Evolutionary conservation across 2,329 filamentous ascomycete genomes (phyloP), one percentile per base, ranked within the genome.

Genomic region (Hortaea werneckii): DNA sequence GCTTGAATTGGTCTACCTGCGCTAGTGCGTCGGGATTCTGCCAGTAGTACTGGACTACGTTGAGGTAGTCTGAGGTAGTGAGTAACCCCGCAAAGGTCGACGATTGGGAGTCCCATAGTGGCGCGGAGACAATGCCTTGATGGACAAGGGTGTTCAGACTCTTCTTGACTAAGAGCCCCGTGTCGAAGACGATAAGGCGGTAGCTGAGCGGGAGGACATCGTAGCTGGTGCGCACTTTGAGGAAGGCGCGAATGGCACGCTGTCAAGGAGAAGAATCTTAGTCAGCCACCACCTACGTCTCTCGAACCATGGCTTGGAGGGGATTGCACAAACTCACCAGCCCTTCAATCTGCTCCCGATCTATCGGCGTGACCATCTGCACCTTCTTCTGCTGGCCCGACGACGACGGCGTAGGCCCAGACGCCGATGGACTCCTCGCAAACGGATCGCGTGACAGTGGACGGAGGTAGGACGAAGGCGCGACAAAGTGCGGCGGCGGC

Each of bases 41-140:
- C 75, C 88, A 95, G 73, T 98, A 96, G 69, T 98, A 98, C 65
- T 96, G 90, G 37, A 98, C 94, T 47, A 98, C 84, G 62, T 98
- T 98, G 70, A 98, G 94, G 66, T 92, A 98, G 69, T 98, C 92
- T 50, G 88, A 94, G 52, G 88, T 92, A 28, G 92, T 98, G 54
- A 98, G 76, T 41, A 98, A 78, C 35, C 92, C 92, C 37, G 90
- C 92, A 67, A 96, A 98, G 32, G 85, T 87, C 27, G 89, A 94
- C 4, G 83, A 86, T 54, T 85, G 83, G 27, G 90, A 95, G 67
- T 98, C 89, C 92, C 92, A 98, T 54, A 98, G 73, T 43, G 92
- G 92, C 43, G 92, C 92, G 29, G 92, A 98, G 46, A 98, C 92
- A 64, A 98, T 98, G 61, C 87, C 90, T 96, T 41, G 40, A 3